Evolutionary conservation across 805 yeast species (phyloP), one percentile per base, ranked within the genome.

Genomic region (Brettanomyces anomalus): DNA sequence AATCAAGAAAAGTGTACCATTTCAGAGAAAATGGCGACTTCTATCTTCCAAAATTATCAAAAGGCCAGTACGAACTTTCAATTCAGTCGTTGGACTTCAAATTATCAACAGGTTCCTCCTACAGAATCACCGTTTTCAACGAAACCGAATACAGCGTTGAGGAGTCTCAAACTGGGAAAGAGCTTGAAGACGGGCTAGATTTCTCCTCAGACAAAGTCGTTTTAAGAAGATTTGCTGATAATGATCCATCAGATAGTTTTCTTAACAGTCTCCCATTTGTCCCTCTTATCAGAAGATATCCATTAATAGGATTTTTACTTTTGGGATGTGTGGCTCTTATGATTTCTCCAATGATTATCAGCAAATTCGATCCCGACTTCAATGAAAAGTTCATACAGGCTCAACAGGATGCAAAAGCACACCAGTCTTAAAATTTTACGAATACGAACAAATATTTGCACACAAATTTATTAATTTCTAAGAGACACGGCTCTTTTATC

Each of bases 401-500:
- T n/a, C 54, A 42, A 43, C 45, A 47, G 42, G 40, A 37, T 37
- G 16, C 17, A n/a, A 24, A 24, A 24, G 28, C 28, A 24, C 28
- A 24, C 10, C 28, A 24, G 10, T 24, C 28, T 24, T 24, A 24
- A 11, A 24, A 7, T 24, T 24, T 11, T 7, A 24, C 10, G 10
- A 7, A 24, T 24, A 24, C 10, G 10, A 7, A 24, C 10, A 24
- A 24, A 24, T 24, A 24, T 24, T 11, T 24, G 28, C 28, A 24
- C 28, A 24, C 28, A 11, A 24, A 24, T 24, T 7, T n/a, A n/a
- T n/a, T n/a, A n/a, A n/a, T n/a, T n/a, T n/a, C n/a, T n/a, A n/a
- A n/a, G n/a, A 64, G 70, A 45, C 41, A 63, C 32, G 59, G 62
- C 31, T n/a, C n/a, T n/a, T n/a, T n/a, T n/a, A n/a, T n/a, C 28